Evolutionary conservation across 768 basidiomycete genomes (phyloP), one percentile per base, ranked within the genome.

Genomic region (Leccinum variicolor): DNA sequence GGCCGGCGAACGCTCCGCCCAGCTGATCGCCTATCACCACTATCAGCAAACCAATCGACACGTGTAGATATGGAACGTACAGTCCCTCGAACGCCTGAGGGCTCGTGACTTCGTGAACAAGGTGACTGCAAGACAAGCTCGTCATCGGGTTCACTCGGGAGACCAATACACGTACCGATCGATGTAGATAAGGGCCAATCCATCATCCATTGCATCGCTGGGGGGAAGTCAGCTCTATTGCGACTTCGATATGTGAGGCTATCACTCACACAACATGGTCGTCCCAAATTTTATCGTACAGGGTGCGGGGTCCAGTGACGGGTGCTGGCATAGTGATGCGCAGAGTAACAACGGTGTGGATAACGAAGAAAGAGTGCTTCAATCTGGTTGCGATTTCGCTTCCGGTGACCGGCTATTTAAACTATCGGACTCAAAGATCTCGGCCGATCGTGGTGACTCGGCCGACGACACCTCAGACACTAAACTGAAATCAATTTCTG

Each of bases 251-350:
- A 72, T 26, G 34, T 4, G 49, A 29, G 25, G 10, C 15, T 13
- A 51, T 52, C 29, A 62, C 90, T 60, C 66, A 93, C 85, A 98
- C 89, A 68, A 96, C 84, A 76, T 98, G 96, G 71, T 98, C 94
- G 63, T 97, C 93, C 86, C 92, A 97, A 62, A 98, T 93, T 78
- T 98, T 98, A 76, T 98, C 96, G 75, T 98, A 97, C 29, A 98
- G 80, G 34, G 96, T 98, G 60, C 93, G 86, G 10, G 93, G 92
- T 21, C 79, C 74, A 54, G 77, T 63, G 17, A 79, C 73, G n/a
- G 83, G 73, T 31, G 75, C 79, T 46, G 85, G 82, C 86, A 87
- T 87, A 31, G n/a, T 47, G 49, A 17, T 62, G 28, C 11, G 43
- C 33, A 26, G 50, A 29, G 26, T 23, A 54, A 46, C 54, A 49